Conservation (phyloP, 176 grass and related monocot species). For the Paspalum vaginatum region DNA sequence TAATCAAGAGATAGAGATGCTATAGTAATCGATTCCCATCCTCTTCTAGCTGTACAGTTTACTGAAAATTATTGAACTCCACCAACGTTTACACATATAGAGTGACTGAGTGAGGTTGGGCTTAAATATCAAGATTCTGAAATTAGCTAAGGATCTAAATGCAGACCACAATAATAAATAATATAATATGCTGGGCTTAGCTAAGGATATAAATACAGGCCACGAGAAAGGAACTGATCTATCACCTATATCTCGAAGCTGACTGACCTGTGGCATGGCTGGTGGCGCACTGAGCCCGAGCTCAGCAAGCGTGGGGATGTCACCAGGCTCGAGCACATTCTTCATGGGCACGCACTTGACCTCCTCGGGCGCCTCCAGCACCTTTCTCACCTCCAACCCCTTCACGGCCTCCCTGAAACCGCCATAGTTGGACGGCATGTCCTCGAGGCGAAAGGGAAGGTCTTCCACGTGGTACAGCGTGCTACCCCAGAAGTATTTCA, state of each 20-base stretch:
- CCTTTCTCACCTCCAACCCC: constrained; percentile 63
- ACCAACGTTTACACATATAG: background rate
- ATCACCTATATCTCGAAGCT: background rate
- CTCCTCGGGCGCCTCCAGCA: constrained; percentile 66
- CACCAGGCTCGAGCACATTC: constrained; percentile 75
- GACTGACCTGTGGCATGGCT: constrained; percentile 60
- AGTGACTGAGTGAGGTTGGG: background rate
- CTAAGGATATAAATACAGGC: background rate
- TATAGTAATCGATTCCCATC: background rate
- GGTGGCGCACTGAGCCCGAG: constrained; percentile 60
- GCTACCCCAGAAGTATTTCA: constrained; percentile 99
- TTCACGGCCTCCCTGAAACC: constrained; percentile 80
- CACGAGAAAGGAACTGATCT: background rate
- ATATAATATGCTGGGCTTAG: constrained; percentile 15
- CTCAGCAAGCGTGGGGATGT: constrained; percentile 77
- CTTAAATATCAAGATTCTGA: background rate
- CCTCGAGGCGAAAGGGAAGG: constrained; percentile 71
- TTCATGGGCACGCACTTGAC: constrained; percentile 81
- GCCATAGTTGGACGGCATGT: constrained; percentile 73
- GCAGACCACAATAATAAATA: background rate
- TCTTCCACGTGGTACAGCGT: constrained; percentile 88
- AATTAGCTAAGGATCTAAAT: background rate
- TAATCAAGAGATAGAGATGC: background rate
- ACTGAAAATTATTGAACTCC: background rate
- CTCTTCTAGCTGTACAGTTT: constrained; percentile 10